These are phyloP conservation scores for Xylaria arbuscula DNA, from an alignment of 2,329 filamentous ascomycete species.

Conservation along the genomic window DNA sequence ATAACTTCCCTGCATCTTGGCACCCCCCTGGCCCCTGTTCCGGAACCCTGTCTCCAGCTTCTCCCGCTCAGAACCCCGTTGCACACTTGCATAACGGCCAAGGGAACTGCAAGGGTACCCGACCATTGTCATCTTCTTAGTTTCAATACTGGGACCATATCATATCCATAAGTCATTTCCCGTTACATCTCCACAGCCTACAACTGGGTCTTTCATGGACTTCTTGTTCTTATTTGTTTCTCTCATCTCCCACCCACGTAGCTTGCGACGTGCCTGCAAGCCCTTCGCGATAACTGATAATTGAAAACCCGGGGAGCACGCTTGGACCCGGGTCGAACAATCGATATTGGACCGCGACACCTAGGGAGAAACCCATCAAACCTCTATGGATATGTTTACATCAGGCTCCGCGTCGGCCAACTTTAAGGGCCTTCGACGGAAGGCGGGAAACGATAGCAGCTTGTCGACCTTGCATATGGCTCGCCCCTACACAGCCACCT, in stretches of 20 bases:
- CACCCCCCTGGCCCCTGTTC: conserved; percentile 39
- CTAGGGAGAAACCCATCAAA: conserved; percentile 35
- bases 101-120: conserved; percentile 46
- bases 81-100: conserved; percentile 49
- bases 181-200: conserved; percentile 45
- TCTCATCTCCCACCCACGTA: conserved; percentile 38
- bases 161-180: conserved; percentile 47
- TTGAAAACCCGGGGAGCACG: conserved; percentile 34
- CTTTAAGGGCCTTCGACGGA: conserved; percentile 43
- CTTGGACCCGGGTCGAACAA: conserved; percentile 38
- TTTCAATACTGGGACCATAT: conserved; percentile 45
- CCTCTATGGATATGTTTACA: conserved; percentile 45
- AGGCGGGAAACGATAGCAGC: conserved; percentile 37
- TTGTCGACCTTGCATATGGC: conserved; percentile 38
- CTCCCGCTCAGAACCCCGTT: conserved; percentile 39
- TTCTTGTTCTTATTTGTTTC: conserved; percentile 38
- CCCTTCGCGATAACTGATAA: conserved; percentile 41
- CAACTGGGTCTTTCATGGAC: conserved; percentile 19
- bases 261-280: conserved; percentile 40
- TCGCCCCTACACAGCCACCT: conserved; percentile 38
- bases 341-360: conserved; percentile 38
- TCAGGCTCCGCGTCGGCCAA: conserved; percentile 41
- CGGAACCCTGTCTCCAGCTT: conserved; percentile 42
- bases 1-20: conserved; percentile 36
- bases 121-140: conserved; percentile 47